Conservation (phyloP, 2,329 filamentous ascomycete genomes). For the Neonectria sp. region DNA sequence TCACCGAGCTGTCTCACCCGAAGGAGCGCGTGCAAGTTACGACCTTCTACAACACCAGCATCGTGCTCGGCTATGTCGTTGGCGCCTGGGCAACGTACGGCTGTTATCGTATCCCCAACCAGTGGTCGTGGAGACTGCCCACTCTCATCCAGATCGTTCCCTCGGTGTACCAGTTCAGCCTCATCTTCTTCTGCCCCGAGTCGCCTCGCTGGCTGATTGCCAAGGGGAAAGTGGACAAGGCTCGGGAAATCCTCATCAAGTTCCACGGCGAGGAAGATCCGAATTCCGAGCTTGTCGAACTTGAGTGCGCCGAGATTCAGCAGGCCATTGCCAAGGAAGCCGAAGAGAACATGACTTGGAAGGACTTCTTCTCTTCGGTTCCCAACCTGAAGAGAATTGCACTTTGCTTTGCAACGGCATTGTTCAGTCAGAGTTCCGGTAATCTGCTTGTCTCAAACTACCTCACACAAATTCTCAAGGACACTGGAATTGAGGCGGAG, state of each 20-base stretch:
- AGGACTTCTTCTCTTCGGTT: slow-evolving; percentile 56
- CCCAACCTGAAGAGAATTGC: slow-evolving; percentile 58
- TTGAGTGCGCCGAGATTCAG: slow-evolving; percentile 66
- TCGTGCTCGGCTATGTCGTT: slow-evolving; percentile 40
- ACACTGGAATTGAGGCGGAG: slow-evolving; percentile 55
- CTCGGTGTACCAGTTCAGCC: slow-evolving; percentile 58
- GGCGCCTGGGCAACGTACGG: slow-evolving; percentile 46
- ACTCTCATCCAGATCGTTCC: slow-evolving; percentile 66
- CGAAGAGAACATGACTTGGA: slow-evolving; percentile 60
- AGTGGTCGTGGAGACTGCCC: slow-evolving; percentile 52
- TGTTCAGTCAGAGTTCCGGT: slow-evolving; percentile 59
- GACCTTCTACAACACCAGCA: slow-evolving; percentile 42
- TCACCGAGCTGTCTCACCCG: slow-evolving; percentile 59
- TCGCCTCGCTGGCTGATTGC: slow-evolving; percentile 72
- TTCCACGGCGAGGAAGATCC: slow-evolving; percentile 65
- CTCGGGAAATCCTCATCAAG: slow-evolving; percentile 64
- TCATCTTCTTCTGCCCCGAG: slow-evolving; percentile 69
- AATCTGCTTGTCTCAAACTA: slow-evolving; percentile 61
- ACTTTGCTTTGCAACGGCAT: slow-evolving; percentile 57
- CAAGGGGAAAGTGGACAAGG: slow-evolving; percentile 65
- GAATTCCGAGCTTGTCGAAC: slow-evolving; percentile 60
- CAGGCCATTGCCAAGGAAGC: slow-evolving; percentile 61
- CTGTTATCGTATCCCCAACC: slow-evolving; percentile 36
- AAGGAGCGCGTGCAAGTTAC: slow-evolving; percentile 50
- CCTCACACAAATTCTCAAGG: slow-evolving; percentile 56